Conservation (phyloP, 306 rosid genomes). For the Malus domestica region DNA sequence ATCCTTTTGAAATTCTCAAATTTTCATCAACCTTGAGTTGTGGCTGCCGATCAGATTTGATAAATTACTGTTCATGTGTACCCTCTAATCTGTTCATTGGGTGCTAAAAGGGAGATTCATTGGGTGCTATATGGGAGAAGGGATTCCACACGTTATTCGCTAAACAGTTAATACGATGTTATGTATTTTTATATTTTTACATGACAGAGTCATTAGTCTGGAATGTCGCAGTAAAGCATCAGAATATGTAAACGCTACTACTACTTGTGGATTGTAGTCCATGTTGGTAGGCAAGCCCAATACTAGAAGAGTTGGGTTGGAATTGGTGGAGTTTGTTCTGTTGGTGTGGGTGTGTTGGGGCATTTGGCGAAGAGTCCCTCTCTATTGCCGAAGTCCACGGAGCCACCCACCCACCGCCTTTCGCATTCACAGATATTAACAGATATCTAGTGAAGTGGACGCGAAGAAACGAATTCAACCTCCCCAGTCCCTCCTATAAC, state of each 20-base stretch:
- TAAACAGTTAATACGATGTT: no score
- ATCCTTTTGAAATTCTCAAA: neutral
- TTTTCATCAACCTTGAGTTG: neutral
- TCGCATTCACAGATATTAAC: constrained; percentile 25
- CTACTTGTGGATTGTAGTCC: no score
- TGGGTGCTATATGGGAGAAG: neutral
- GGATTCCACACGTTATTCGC: no score
- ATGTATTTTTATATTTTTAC: no score
- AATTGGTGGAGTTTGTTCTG: neutral
- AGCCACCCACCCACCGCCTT: constrained; percentile 44
- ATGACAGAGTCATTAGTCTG: rapidly evolving
- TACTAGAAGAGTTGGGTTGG: neutral
- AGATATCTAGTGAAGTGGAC: constrained; percentile 95
- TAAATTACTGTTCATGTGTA: neutral
- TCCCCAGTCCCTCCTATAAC: constrained; percentile 8
- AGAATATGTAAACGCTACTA: no score
- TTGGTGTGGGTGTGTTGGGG: neutral
- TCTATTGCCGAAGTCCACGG: constrained; percentile 23
- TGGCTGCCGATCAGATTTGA: neutral
- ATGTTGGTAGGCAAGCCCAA: no score
- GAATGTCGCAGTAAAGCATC: rapidly evolving
- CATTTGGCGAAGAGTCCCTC: constrained; percentile 36
- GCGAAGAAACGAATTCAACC: constrained; percentile 90
- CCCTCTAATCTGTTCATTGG: neutral
- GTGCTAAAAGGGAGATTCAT: neutral